Percentiles rank a stretch among this genome's conserved stretches.
These are phyloP conservation scores for Erythrobasidium yunnanense DNA, from an alignment of 768 basidiomycete species.

Conservation along the genomic window DNA sequence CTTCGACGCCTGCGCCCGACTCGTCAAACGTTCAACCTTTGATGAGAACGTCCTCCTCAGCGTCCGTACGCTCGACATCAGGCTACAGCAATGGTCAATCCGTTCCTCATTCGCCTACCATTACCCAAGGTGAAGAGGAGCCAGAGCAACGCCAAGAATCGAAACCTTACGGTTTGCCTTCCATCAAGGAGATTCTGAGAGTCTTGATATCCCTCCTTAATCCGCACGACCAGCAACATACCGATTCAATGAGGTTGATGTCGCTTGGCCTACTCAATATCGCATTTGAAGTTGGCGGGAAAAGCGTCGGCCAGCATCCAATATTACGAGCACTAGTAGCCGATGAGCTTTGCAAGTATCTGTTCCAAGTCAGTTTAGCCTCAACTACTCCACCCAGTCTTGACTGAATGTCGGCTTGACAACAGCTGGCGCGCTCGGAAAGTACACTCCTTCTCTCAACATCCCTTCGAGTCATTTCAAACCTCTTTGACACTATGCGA, in stretches of 20 bases:
- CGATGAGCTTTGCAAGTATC: conserved; percentile 86
- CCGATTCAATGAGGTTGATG: conserved; percentile 83
- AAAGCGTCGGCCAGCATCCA: conserved; percentile 62
- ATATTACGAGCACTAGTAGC: conserved; percentile 65
- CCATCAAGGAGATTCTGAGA: conserved; percentile 79
- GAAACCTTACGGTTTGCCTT: conserved; percentile 68
- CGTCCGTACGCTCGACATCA: no score
- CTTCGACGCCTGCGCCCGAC: conserved; percentile 17
- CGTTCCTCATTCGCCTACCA: not conserved
- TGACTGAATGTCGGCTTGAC: not conserved
- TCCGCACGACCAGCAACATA: conserved; percentile 86
- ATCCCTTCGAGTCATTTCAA: conserved; percentile 72
- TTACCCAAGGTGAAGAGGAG: conserved; percentile 39
- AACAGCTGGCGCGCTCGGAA: conserved; percentile 71
- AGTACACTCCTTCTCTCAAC: conserved; percentile 65
- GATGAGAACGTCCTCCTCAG: not conserved
- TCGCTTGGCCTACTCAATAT: conserved; percentile 77
- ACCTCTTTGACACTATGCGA: conserved; percentile 77
- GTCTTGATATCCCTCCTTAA: conserved; percentile 92
- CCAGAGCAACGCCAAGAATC: conserved; percentile 8
- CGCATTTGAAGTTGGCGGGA: conserved; percentile 73
- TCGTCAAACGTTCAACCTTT: not conserved
- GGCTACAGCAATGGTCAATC: no score
- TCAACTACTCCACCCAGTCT: not conserved
- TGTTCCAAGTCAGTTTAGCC: conserved; percentile 57